phyloP scores from a whole-genome alignment of 148 eudicot species.

The Beta vulgaris region DNA sequence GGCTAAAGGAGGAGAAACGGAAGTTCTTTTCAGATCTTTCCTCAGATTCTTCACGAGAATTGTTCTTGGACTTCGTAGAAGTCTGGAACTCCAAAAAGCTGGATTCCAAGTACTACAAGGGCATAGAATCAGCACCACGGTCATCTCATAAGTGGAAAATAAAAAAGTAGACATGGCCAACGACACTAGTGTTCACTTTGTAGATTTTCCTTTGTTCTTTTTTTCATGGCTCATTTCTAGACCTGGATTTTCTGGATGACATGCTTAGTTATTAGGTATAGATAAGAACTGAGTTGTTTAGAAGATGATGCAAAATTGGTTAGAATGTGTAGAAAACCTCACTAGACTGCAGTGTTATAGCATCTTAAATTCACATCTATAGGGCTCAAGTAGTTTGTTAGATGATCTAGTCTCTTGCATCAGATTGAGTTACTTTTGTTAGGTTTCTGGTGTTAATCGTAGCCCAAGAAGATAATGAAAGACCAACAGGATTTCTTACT shows the following conservation, averaged over 20 bases:
- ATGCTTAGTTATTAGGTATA: neutral
- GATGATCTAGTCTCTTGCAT: neutral
- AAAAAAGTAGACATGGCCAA: slow-evolving; percentile 28
- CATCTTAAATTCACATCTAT: neutral
- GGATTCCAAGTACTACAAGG: slow-evolving; percentile 66
- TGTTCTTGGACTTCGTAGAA: slow-evolving; percentile 62
- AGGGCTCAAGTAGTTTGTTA: neutral
- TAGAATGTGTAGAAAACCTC: too few relatives aligned
- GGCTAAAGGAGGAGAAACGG: slow-evolving; percentile 78
- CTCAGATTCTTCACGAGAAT: slow-evolving; percentile 59
- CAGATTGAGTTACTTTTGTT: neutral
- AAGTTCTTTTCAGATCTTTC: slow-evolving; percentile 87
- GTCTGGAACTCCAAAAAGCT: slow-evolving; percentile 71
- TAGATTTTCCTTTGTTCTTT: neutral
- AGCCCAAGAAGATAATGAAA: too few relatives aligned
- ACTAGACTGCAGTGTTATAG: neutral
- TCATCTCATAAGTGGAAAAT: slow-evolving; percentile 89
- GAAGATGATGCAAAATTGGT: neutral
- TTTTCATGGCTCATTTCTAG: neutral
- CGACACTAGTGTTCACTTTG: neutral
- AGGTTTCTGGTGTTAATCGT: neutral
- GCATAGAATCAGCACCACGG: slow-evolving; percentile 68
- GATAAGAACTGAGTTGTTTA: neutral
- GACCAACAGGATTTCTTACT: too few relatives aligned
- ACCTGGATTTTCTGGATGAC: neutral